Percentiles rank a stretch among this genome's conserved stretches.
Evolutionary conservation across 2,329 filamentous ascomycete genomes (phyloP).

Genomic region (Aspergillus aculeatus): DNA sequence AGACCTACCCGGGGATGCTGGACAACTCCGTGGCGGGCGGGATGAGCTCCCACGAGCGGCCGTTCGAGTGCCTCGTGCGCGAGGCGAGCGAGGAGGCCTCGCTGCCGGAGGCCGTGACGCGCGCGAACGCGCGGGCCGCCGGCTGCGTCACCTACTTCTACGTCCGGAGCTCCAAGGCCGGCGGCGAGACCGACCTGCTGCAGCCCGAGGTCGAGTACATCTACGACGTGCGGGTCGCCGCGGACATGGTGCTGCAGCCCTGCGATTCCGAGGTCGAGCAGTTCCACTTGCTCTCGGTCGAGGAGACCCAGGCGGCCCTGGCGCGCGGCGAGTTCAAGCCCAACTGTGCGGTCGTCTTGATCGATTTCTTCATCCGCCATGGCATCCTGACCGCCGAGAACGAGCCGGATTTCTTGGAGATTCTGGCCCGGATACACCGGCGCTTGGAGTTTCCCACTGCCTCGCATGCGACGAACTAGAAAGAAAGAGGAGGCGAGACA

Average conservation of each 20-base stretch:
- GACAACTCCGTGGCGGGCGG: conserved; percentile 93
- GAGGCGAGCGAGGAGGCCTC: conserved; percentile 89
- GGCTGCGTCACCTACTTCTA: conserved; percentile 84
- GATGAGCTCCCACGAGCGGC: conserved; percentile 74
- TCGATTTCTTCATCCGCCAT: conserved; percentile 89
- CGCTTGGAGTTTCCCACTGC: conserved; percentile 76
- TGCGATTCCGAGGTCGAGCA: conserved; percentile 86
- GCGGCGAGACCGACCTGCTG: conserved; percentile 76
- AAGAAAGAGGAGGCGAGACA: neutral
- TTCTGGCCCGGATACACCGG: conserved; percentile 72
- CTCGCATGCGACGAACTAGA: conserved; percentile 25
- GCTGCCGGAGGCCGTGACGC: conserved; percentile 68
- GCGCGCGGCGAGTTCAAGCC: conserved; percentile 80
- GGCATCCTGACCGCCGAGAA: conserved; percentile 76
- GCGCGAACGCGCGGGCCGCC: conserved; percentile 55
- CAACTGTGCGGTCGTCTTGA: conserved; percentile 78
- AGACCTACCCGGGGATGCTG: conserved; percentile 86
- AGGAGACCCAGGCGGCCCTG: conserved; percentile 71
- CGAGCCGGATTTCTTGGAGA: conserved; percentile 75
- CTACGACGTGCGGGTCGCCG: conserved; percentile 79
- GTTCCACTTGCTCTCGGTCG: conserved; percentile 74
- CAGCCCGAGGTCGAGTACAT: conserved; percentile 92
- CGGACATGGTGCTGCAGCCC: conserved; percentile 67
- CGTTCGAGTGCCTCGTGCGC: conserved; percentile 77
- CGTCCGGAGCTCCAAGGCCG: conserved; percentile 70